Evolutionary conservation across 2,329 filamentous ascomycete genomes (phyloP), one percentile per base, ranked within the genome.

Genomic region (Alternaria conjuncta): DNA sequence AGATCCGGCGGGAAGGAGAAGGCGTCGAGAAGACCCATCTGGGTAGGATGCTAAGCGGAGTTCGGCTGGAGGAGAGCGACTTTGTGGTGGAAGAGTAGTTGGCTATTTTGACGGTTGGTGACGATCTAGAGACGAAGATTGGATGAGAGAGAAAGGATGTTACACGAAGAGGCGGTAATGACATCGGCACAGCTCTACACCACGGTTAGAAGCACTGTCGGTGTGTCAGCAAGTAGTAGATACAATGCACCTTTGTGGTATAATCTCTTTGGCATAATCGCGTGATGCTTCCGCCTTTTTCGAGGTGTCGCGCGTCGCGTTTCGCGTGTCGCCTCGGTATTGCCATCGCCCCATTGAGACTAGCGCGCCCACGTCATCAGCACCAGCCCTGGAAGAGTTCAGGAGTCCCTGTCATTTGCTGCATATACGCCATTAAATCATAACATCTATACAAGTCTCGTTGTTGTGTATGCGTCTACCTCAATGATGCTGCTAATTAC

Each of bases 21-120:
- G 78, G 70, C 50, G 81, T 80, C 57, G 76, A 75, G 11, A 80
- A 79, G 65, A 85, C 84, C 0, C 84, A 86, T 67, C 61, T 86
- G 45, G 84, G 84, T 0, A 75, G 60, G 53, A 30, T 79, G 9
- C 26, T 84, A 32, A 70, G 74, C 53, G 83, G 82, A 2, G 70
- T 68, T 23, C 67, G 77, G 20, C 69, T 84, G 65, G 76, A 73
- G 21, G 65, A 72, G 45, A 58, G 60, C 8, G 78, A 80, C 8
- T 82, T 82, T 36, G 32, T 15, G 5, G 26, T 7, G 10, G 13
- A 47, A 3, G 51, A 53, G 23, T 18, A 54, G 13, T 44, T 6
- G 49, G 12, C 12, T 25, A 6, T 30, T 51, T 10, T 51, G 18
- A 26, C 4, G 30, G 18, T 32, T 6, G 26, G 13, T 20, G n/a